Base-by-base conservation (phyloP, 2,329 filamentous ascomycete genomes). In the Penicillium sp. region DNA sequence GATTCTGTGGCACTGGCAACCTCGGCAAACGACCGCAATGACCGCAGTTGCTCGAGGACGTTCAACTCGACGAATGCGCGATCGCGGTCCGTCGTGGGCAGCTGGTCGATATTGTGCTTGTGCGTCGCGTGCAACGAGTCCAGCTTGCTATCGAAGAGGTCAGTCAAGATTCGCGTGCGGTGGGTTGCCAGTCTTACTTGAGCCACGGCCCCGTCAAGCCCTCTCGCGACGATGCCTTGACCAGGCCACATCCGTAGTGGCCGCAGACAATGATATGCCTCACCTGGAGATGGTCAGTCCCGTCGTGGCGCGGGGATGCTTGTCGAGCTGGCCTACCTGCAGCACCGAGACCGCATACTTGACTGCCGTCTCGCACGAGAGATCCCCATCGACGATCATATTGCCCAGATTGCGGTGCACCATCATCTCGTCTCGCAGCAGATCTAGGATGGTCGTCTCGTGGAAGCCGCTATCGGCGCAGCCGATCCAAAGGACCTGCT, bases 251-350 rank as follows among this genome's bases (percentile, higher is more conserved):
- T 9, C 50, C 48, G 4, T 53, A 54, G 36, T 55, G 50, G 1
- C 50, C 52, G 20, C 52, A 52, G 13, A 52, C 36, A n/a, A 52
- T 39, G 6, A 55, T 54, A 27, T 55, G 46, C n/a, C 43, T 41
- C 9, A 50, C 48, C 37, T 50, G 14, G 2, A 15, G 4, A 8
- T 3, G 23, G 23, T 23, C 3, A 21, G 14, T 5, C 13, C n/a
- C n/a, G n/a, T n/a, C 11, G 6, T 27, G 11, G 6, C 14, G 11
- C 25, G 4, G 11, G 25, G 25, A n/a, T 9, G 5, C 5, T 7
- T 23, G 2, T 4, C 2, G 21, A 33, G 3, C 13, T 4, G 7
- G 27, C 19, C 8, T 34, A 46, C 42, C 19, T 33, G 25, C 15
- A 52, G 33, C n/a, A 40, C 34, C 17, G 39, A 7, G 7, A 54